Evolutionary conservation across 78 protist genomes (phyloP).

Genomic region (Dictyostelium intermedium): DNA sequence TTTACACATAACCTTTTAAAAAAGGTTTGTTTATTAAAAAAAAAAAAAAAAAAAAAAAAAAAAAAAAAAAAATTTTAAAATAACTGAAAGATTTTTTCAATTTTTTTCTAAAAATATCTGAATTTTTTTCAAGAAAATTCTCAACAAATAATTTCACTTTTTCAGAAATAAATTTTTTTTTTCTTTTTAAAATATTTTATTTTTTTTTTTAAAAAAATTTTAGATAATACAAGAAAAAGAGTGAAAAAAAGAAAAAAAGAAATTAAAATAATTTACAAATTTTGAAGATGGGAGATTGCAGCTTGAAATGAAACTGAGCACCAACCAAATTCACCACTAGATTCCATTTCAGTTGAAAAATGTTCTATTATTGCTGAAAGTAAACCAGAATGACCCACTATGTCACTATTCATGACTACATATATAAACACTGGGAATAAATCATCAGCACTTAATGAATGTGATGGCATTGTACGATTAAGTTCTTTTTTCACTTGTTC

Average conservation of each 20-base stretch:
- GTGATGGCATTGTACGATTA: background rate
- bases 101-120: background rate
- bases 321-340: conserved; percentile 61
- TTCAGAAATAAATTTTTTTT: too few species aligned
- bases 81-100: too few species aligned
- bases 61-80: too few species aligned
- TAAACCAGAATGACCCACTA: conserved; percentile 4
- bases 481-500: background rate
- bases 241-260: too few species aligned
- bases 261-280: background rate
- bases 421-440: conserved; percentile 61
- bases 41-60: too few species aligned
- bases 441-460: conserved; percentile 65
- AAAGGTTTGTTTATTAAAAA: too few species aligned
- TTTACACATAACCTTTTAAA: background rate
- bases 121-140: background rate
- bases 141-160: too few species aligned
- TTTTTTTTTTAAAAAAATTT: too few species aligned
- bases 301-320: conserved; percentile 57
- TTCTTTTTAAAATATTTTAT: too few species aligned
- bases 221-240: too few species aligned
- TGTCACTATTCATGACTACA: conserved; percentile 22
- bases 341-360: conserved; percentile 28
- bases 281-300: conserved; percentile 42
- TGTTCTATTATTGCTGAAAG: background rate